These are phyloP conservation scores for Trichoderma hamatum DNA, from an alignment of 2,329 filamentous ascomycete species.

Conservation along the genomic window DNA sequence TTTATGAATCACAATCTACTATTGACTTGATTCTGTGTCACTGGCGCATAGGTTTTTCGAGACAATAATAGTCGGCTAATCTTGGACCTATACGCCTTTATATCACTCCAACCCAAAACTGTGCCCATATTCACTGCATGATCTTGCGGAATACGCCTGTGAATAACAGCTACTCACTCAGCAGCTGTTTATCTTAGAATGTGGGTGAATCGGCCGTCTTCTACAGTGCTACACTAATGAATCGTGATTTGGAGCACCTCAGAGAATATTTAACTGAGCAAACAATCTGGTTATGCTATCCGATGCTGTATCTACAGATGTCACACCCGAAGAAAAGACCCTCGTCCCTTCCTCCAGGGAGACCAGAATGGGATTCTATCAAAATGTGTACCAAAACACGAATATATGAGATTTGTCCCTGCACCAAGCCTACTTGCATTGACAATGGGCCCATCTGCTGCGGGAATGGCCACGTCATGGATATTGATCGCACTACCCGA, in stretches of 20 bases:
- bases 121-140: background rate
- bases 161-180: background rate
- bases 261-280: background rate
- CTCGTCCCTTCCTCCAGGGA: background rate
- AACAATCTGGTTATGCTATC: background rate
- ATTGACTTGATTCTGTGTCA: background rate
- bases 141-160: background rate
- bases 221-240: background rate
- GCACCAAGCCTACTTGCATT: constrained; percentile 32
- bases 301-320: background rate
- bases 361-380: no score
- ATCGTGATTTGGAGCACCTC: background rate
- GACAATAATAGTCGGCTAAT: background rate
- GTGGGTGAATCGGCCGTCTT: background rate
- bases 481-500: constrained; percentile 32
- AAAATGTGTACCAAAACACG: constrained; percentile 37
- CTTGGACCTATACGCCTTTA: no score
- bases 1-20: background rate
- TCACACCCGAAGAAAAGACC: background rate
- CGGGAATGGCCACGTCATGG: constrained; percentile 32
- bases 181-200: background rate
- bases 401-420: constrained; percentile 34
- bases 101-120: background rate
- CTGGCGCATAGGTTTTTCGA: background rate
- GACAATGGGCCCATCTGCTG: constrained; percentile 30